A percentile compares a stretch with the other conserved stretches of the same genome.
Conservation (phyloP, 441 rosid species). For the Rhodomyrtus psidioides region DNA sequence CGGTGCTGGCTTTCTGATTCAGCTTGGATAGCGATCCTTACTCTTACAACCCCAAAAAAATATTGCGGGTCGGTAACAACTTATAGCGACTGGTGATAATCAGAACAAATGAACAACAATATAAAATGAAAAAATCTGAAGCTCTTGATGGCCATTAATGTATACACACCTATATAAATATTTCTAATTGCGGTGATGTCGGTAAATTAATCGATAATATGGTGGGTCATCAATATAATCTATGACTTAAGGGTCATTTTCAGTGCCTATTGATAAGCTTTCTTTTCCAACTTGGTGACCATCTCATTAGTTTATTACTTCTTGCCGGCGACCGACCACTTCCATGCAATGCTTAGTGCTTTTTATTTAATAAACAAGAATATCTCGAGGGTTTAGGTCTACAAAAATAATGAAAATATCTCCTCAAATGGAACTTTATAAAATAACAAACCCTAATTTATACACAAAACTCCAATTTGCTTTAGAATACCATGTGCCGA, state of each 20-base stretch:
- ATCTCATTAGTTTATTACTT: neutral
- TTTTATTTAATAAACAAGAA: neutral
- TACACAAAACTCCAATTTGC: neutral
- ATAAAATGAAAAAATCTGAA: neutral
- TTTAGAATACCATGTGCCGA: neutral
- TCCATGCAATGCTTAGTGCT: neutral
- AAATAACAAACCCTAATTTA: neutral
- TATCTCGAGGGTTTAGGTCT: neutral
- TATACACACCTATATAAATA: neutral
- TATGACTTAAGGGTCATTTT: neutral
- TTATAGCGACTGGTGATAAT: neutral
- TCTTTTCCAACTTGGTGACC: neutral
- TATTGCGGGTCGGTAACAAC: neutral
- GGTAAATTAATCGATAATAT: neutral
- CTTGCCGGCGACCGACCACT: constrained; percentile 27
- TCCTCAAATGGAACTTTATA: neutral
- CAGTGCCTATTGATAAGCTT: neutral
- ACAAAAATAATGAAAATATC: neutral
- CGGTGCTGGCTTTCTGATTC: neutral
- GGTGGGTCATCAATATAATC: neutral
- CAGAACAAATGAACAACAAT: neutral
- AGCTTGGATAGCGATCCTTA: neutral
- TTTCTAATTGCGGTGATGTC: neutral
- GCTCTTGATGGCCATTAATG: neutral
- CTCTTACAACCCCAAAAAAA: neutral